Evolutionary conservation across 345 rosid species (phyloP), one percentile per base, ranked within the genome.

Genomic region (Gossypium stocksii): DNA sequence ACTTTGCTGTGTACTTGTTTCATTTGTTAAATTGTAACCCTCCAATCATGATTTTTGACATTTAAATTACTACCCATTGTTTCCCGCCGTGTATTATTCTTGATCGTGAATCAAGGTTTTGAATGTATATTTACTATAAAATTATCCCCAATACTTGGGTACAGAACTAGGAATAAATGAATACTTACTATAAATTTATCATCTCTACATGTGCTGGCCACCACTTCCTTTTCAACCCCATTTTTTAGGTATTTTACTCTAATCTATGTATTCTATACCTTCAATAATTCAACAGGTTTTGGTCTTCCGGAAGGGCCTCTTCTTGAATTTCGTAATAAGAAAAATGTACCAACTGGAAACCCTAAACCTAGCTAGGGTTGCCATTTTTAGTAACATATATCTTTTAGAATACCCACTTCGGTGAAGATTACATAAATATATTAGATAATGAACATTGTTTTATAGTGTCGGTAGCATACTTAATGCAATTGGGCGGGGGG

Each of bases 21-120:
- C 72, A 25, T 68, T 49, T 68, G 44, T 68, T 68, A 68, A 66
- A 51, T 66, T 23, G 2, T 22, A 46, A 23, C 17, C 71, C 57
- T 48, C 71, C 57, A 25, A 67, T 67, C 71, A 68, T 49, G 15
- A 14, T 16, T 49, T 67, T 66, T 4, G 17, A 13, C 43, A 9
- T 15, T 49, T 49, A 48, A 25, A 48, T 3, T 68, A 45, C 9
- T 45, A 2, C 54, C 57, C 72, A 49, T 23, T 59, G 63, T 59
- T 68, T 68, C 72, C 43, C 15, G 44, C 44, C 22, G 34, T 3
- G 23, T 15, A 3, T 49, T 8, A 20, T 45, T 45, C 19, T 25
- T 46, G 13, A 14, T 13, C 11, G 7, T 7, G 17, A 67, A 46
- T 46, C 48, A 9, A 20, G 71, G 20, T 46, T 67, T 14, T 46